Evolutionary conservation across 805 yeast genomes (phyloP).

Genomic region (Cyberlindnera bimundalis): DNA sequence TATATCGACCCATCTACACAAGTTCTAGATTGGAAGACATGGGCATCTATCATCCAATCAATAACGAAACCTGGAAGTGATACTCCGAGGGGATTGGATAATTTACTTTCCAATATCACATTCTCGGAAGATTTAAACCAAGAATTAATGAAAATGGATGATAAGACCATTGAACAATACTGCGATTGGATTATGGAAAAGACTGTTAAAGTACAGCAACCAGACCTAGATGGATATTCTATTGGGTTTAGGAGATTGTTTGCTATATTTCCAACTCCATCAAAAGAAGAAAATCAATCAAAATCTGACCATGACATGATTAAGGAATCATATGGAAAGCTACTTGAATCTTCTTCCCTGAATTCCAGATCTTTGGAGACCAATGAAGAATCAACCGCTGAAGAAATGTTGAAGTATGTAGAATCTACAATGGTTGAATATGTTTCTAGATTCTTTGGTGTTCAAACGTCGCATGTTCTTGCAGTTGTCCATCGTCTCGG

Average conservation of each 20-base stretch:
- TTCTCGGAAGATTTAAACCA: conserved; percentile 28
- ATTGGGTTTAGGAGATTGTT: conserved; percentile 23
- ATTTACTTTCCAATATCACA: conserved; percentile 11
- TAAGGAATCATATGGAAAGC: background rate
- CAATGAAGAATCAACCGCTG: background rate
- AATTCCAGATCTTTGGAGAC: background rate
- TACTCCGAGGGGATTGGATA: conserved; percentile 8
- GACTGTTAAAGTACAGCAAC: conserved; percentile 21
- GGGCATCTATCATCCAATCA: conserved; percentile 12
- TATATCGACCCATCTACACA: conserved; percentile 1
- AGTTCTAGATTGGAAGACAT: conserved; percentile 10
- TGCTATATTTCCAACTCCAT: conserved; percentile 23
- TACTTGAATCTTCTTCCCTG: background rate
- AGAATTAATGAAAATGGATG: conserved; percentile 46
- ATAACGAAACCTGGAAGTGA: conserved; percentile 12
- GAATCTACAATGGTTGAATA: background rate
- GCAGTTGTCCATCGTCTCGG: background rate
- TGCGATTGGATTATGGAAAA: conserved; percentile 46
- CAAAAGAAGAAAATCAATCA: background rate
- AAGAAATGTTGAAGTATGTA: background rate
- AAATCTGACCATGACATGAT: background rate
- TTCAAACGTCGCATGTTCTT: background rate
- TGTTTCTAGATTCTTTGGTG: background rate
- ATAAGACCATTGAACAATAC: conserved; percentile 43
- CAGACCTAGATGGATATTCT: conserved; percentile 25